These are phyloP conservation scores for Podila epigama DNA, from an alignment of 192 early-diverging fungal genomes.

Conservation along the genomic window DNA sequence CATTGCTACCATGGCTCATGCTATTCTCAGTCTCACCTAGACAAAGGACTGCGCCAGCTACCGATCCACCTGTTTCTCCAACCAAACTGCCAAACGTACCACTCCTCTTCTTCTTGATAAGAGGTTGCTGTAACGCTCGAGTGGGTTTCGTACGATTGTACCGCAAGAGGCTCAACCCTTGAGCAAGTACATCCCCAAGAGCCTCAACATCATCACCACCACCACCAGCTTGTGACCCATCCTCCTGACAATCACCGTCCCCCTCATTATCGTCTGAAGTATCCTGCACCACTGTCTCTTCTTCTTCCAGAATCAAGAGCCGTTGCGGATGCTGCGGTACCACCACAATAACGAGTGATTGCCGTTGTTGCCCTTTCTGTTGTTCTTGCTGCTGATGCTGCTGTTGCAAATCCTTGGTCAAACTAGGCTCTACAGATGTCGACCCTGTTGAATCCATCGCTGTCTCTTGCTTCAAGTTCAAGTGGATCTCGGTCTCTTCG, in stretches of 20 bases:
- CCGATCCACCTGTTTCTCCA: background rate
- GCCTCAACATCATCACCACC: background rate
- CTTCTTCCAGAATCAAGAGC: conserved; percentile 31
- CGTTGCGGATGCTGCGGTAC: background rate
- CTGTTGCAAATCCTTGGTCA: background rate
- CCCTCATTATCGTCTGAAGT: conserved; percentile 14
- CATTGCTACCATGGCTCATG: too few relatives aligned
- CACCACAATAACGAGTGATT: background rate
- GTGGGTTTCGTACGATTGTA: background rate
- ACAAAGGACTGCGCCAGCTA: background rate
- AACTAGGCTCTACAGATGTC: background rate
- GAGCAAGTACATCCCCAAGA: background rate
- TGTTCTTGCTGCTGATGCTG: background rate
- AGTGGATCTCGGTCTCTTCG: too few relatives aligned
- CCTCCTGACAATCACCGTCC: background rate
- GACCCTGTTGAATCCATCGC: background rate
- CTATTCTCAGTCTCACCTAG: too few relatives aligned
- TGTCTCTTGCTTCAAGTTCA: background rate
- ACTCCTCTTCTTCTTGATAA: conserved; percentile 1
- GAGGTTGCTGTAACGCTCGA: background rate
- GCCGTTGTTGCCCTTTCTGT: too few relatives aligned
- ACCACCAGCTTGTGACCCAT: background rate
- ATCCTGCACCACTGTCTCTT: conserved; percentile 26
- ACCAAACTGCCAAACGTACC: conserved; percentile 8
- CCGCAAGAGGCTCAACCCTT: background rate